These are phyloP conservation scores for Trametes cubensis DNA, from an alignment of 768 basidiomycete genomes.

Conservation along the genomic window DNA sequence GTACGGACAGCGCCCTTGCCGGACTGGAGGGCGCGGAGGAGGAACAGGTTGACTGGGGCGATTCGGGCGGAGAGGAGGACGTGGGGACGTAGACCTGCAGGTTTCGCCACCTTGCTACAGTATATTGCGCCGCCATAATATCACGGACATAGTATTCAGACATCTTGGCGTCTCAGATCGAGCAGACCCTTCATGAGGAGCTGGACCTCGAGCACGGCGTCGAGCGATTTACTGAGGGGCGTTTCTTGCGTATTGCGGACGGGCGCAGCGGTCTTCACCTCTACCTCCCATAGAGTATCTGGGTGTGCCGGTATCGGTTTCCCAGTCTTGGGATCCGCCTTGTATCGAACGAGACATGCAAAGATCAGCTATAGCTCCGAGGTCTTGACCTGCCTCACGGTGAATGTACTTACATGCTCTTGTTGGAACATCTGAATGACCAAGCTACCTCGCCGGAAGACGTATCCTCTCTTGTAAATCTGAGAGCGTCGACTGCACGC, in stretches of 20 bases:
- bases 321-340: constrained; percentile 78
- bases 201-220: constrained; percentile 81
- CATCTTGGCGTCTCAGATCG: constrained; percentile 75
- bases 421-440: constrained; percentile 86
- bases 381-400: no score
- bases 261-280: constrained; percentile 81
- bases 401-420: constrained; percentile 58
- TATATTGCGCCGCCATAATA: neutral
- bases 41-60: constrained; percentile 59
- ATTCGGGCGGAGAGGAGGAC: constrained; percentile 39
- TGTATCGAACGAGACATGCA: neutral
- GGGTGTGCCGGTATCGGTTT: constrained; percentile 76
- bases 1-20: constrained; percentile 14
- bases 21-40: constrained; percentile 38
- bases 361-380: neutral
- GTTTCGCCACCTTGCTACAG: neutral
- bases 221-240: constrained; percentile 68
- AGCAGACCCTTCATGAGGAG: constrained; percentile 82
- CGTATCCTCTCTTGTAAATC: constrained; percentile 80
- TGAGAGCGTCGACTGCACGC: constrained; percentile 62
- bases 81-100: neutral
- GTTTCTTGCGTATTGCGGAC: constrained; percentile 77
- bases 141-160: constrained; percentile 37
- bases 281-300: constrained; percentile 85
- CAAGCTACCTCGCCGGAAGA: constrained; percentile 70